phyloP scores from a whole-genome alignment of 306 rosid species.

The Astragalus membranaceus region DNA sequence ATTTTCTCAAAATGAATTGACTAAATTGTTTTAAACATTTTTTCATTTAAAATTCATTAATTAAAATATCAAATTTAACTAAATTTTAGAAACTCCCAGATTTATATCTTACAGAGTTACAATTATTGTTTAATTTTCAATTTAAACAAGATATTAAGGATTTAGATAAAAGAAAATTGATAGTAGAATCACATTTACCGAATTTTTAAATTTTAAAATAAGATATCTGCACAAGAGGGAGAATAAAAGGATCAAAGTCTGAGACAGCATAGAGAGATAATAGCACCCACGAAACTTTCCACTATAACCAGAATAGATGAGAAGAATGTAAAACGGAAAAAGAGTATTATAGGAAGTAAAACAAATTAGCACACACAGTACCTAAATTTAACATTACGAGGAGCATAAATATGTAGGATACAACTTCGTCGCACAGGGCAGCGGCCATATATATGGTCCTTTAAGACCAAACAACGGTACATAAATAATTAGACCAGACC shows the following conservation, averaged over 20 bases:
- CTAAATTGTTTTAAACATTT: too few species aligned
- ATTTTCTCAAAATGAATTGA: too few species aligned
- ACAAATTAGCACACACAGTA: slow-evolving; percentile 76
- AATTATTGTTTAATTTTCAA: too few species aligned
- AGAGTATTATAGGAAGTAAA: slow-evolving; percentile 29
- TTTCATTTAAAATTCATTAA: too few species aligned
- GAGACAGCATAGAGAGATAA: neutral
- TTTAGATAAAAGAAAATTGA: too few species aligned
- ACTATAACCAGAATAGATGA: slow-evolving; percentile 29
- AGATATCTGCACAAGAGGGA: too few species aligned
- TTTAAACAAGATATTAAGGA: too few species aligned
- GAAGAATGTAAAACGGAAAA: neutral
- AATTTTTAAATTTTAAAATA: too few species aligned
- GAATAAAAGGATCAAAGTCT: neutral
- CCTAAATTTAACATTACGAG: slow-evolving; percentile 67
- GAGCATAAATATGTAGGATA: slow-evolving; percentile 57
- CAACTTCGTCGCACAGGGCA: slow-evolving; percentile 70
- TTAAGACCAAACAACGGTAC: slow-evolving; percentile 65
- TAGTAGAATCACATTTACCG: too few species aligned
- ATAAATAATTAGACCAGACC: slow-evolving; percentile 46
- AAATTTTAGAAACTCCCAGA: too few species aligned
- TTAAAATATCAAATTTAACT: neutral
- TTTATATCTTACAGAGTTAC: too few species aligned
- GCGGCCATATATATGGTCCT: slow-evolving; percentile 66
- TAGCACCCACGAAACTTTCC: slow-evolving; percentile 16